Evolutionary conservation across 305 asterid genomes (phyloP).

Genomic region (Solanum chacoense): DNA sequence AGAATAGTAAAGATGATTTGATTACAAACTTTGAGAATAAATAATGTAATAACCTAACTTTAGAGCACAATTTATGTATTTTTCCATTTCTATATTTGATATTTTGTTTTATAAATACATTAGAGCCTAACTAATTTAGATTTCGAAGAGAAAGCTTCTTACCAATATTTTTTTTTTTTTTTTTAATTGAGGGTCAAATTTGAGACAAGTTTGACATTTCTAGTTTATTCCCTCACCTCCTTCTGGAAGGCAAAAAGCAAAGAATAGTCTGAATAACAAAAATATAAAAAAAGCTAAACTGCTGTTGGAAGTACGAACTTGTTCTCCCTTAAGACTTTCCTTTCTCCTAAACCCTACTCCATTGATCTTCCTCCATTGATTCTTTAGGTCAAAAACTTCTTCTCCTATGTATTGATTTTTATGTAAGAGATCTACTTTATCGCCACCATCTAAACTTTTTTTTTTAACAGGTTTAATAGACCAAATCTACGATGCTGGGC

Average conservation of each 20-base stretch:
- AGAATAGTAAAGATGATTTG: background rate
- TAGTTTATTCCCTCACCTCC: background rate
- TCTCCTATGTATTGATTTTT: background rate
- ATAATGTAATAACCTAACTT: background rate
- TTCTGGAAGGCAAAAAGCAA: background rate
- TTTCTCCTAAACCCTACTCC: background rate
- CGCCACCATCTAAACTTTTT: background rate
- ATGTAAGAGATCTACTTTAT: background rate
- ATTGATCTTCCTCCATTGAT: background rate
- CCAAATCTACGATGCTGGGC: constrained; percentile 4
- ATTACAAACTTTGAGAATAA: background rate
- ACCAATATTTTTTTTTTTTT: too few relatives aligned
- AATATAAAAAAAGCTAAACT: background rate
- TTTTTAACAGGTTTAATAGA: background rate
- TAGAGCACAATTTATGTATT: background rate
- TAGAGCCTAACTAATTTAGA: too few relatives aligned
- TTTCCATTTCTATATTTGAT: background rate
- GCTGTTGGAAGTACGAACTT: background rate
- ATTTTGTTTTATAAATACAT: too few relatives aligned
- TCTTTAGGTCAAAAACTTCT: background rate
- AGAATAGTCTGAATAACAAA: background rate
- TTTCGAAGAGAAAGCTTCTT: too few relatives aligned
- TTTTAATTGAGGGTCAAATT: background rate
- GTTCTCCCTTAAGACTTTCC: background rate
- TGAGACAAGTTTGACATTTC: background rate